Conservation (phyloP, 2,329 filamentous ascomycete species). For the Boeremia lycopersici region DNA sequence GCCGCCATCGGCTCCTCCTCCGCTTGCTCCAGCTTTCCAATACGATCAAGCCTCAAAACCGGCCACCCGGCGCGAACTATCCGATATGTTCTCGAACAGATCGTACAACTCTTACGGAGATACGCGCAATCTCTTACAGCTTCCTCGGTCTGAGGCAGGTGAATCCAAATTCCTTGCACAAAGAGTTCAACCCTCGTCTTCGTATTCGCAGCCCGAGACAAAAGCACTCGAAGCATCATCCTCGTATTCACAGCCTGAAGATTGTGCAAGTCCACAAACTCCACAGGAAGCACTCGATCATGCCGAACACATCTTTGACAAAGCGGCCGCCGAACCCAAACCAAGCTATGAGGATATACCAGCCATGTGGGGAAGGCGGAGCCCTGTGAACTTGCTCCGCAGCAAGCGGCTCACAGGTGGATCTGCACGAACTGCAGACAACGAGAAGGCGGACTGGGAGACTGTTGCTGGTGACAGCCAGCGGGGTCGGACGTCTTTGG, state of each 20-base stretch:
- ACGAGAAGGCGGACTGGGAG: constrained; percentile 44
- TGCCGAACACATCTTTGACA: constrained; percentile 39
- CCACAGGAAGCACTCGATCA: constrained; percentile 37
- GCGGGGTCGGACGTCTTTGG: constrained; percentile 23
- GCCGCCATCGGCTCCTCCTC: constrained; percentile 32
- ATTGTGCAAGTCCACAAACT: constrained; percentile 16
- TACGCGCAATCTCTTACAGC: constrained; percentile 39
- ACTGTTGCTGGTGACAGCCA: constrained; percentile 36
- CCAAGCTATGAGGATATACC: constrained; percentile 29
- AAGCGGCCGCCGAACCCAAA: constrained; percentile 13
- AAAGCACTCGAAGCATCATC: constrained; percentile 29
- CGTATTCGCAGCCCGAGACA: constrained; percentile 26
- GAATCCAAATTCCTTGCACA: not conserved
- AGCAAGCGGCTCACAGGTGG: constrained; percentile 9
- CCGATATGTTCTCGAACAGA: constrained; percentile 31
- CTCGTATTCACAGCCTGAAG: constrained; percentile 34
- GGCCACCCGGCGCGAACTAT: constrained; percentile 18
- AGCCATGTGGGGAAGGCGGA: constrained; percentile 40
- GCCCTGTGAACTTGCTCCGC: constrained; percentile 33
- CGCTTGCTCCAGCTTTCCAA: constrained; percentile 37
- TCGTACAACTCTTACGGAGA: constrained; percentile 46
- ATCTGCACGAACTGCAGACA: constrained; percentile 5
- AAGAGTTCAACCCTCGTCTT: constrained; percentile 29
- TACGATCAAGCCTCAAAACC: constrained; percentile 18
- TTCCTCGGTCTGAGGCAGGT: constrained; percentile 21